Evolutionary conservation across 2,329 filamentous ascomycete species (phyloP).

Genomic region (Cladophialophora exuberans): DNA sequence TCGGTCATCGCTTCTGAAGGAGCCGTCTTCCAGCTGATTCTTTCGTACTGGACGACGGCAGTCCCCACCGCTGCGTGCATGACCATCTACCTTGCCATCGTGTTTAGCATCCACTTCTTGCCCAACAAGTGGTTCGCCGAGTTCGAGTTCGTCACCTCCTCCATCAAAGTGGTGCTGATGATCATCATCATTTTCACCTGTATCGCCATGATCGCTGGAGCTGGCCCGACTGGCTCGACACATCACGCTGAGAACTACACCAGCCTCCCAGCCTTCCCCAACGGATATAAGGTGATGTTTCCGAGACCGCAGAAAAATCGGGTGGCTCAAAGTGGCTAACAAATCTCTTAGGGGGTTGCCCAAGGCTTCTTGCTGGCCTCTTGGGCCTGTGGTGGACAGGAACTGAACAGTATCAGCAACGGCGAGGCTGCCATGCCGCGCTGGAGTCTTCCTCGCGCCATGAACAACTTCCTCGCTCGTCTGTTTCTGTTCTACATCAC

Average conservation of each 20-base stretch:
- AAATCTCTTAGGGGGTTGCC: neutral
- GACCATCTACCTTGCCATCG: constrained; percentile 70
- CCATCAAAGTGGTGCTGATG: constrained; percentile 77
- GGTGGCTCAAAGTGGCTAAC: neutral
- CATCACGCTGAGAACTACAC: neutral
- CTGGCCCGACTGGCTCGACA: constrained; percentile 60
- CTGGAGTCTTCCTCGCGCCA: constrained; percentile 78
- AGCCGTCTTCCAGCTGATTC: constrained; percentile 9
- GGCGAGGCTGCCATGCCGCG: constrained; percentile 62
- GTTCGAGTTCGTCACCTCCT: constrained; percentile 77
- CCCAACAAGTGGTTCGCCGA: constrained; percentile 82
- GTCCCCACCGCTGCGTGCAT: constrained; percentile 52
- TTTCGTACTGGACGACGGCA: constrained; percentile 13
- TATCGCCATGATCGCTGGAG: constrained; percentile 70
- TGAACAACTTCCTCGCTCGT: constrained; percentile 94
- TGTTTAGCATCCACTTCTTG: constrained; percentile 76
- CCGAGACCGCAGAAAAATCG: constrained; percentile 5
- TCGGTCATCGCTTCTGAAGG: constrained; percentile 22
- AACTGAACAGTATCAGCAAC: constrained; percentile 64
- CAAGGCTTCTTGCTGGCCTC: constrained; percentile 67
- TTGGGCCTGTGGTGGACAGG: constrained; percentile 66
- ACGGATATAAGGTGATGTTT: constrained; percentile 20
- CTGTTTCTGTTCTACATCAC: constrained; percentile 90
- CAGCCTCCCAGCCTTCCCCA: neutral
- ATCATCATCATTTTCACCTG: constrained; percentile 66